Evolutionary conservation across 192 early-diverging fungal genomes (phyloP), one percentile per base, ranked within the genome.

Genomic region (Radiomyces spectabilis): DNA sequence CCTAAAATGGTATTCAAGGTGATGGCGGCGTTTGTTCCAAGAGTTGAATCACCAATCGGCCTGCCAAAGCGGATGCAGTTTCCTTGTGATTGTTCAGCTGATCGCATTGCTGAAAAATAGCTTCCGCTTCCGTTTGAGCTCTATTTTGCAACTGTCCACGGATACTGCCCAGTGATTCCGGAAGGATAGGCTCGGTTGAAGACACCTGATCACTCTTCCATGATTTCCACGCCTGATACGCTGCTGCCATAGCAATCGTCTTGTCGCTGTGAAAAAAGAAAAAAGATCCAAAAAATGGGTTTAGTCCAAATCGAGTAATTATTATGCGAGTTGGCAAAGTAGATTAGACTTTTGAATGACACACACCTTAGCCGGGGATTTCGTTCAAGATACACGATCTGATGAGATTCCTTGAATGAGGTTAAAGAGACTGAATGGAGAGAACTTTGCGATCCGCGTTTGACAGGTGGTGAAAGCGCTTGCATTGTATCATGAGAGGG

Each of bases 181-280:
- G n/a, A n/a, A n/a, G n/a, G n/a, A n/a, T n/a, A n/a, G n/a, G n/a
- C n/a, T n/a, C n/a, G n/a, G n/a, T n/a, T n/a, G n/a, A n/a, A n/a
- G n/a, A n/a, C n/a, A n/a, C n/a, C n/a, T n/a, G n/a, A n/a, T n/a
- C n/a, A n/a, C n/a, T n/a, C n/a, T n/a, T n/a, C n/a, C n/a, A n/a
- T 5, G 45, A 46, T 34, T 46, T 63, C 64, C 64, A 66, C 37
- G 58, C 42, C 31, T 66, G 57, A 35, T 60, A 66, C 50, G 64
- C 64, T 55, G 57, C 53, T 8, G 64, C 64, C 64, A 66, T 60
- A 38, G 50, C 53, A 38, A 66, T 59, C 25, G 52, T 53, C 31
- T 66, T 66, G 44, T 66, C 64, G 50, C 64, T 66, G 12, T 9
- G 21, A 44, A 22, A 22, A 53, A 34, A 31, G 24, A 44, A 52